These are phyloP conservation scores for Syzygium grande DNA, from an alignment of 345 rosid genomes.

Conservation along the genomic window DNA sequence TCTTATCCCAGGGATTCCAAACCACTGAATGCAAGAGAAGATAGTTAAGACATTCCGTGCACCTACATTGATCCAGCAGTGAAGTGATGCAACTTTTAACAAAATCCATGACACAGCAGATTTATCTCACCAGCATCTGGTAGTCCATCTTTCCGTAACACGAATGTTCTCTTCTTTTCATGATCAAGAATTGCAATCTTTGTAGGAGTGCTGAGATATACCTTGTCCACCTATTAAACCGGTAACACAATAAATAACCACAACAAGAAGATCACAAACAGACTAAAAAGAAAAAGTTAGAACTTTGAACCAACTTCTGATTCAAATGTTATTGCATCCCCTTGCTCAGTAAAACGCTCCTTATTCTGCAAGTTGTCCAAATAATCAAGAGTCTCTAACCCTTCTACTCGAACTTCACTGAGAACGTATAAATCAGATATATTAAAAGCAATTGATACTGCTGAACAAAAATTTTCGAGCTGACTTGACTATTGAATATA, in stretches of 20 bases:
- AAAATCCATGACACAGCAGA: background rate
- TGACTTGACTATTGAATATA: background rate
- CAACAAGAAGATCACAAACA: background rate
- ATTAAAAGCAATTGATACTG: background rate
- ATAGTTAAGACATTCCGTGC: background rate
- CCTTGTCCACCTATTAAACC: slow-evolving; percentile 53
- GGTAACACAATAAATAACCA: background rate
- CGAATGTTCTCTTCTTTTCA: slow-evolving; percentile 92
- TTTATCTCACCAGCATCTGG: slow-evolving; percentile 82
- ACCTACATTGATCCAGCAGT: background rate
- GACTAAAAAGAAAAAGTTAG: background rate
- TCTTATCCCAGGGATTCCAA: slow-evolving; percentile 99
- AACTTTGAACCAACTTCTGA: slow-evolving; percentile 32
- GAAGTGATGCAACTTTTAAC: background rate
- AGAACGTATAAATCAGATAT: background rate
- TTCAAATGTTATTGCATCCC: slow-evolving; percentile 93
- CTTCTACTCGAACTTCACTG: slow-evolving; percentile 98
- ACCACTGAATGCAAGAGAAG: slow-evolving; percentile 47
- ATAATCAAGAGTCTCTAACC: slow-evolving; percentile 87
- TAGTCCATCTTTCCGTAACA: slow-evolving; percentile 90
- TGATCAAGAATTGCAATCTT: slow-evolving; percentile 94
- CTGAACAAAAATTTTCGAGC: background rate
- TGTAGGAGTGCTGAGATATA: slow-evolving; percentile 81
- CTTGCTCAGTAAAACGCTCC: slow-evolving; percentile 88
- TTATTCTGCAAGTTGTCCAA: slow-evolving; percentile 81